Evolutionary conservation across 495 filamentous ascomycete species (phyloP), one percentile per base, ranked within the genome.

Genomic region (Baudoinia panamericana): DNA sequence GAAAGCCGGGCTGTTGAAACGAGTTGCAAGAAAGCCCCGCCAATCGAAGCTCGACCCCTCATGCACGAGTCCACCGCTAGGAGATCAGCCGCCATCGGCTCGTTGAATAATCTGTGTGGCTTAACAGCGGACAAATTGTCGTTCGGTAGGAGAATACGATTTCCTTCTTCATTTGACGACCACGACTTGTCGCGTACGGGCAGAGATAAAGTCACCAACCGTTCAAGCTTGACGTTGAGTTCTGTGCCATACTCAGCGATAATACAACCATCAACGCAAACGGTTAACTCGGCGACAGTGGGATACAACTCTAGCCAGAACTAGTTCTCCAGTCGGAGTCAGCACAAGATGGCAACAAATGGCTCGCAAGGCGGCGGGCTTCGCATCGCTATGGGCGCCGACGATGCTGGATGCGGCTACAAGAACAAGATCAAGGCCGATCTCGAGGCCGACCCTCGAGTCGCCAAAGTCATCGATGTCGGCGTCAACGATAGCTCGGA

Each of bases 381-480:
- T 76, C 50, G 69, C 48, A 69, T 78, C 41, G 73, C 71, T 56
- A 67, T 78, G 54, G 73, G 71, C 58, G 61, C 66, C 56, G 74
- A 86, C 66, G 76, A 83, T 39, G 84, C 84, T 55, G 84, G 84
- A 56, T 67, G 76, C 54, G 64, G 63, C 52, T 87, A 87, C 70
- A 87, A 86, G 61, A 71, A 75, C 58, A 76, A 76, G 51, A 76
- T 92, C 67, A 84, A 78, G 56, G 66, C 67, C 22, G 72, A 78
- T 57, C 74, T 92, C 40, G 67, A 76, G 42, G 65, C 70, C 27
- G 68, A 77, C 63, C 68, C 76, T 2, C 71, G 72, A 39, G 81
- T 92, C 54, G 64, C 63, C 29, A 72, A 69, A 47, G 69, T 92
- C 32, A 64, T 68, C 42, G 83, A 90, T 51, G 71, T 78, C 35